Evolutionary conservation across 2,329 filamentous ascomycete species (phyloP), one percentile per base, ranked within the genome.

Genomic region (Calycina herbarum): DNA sequence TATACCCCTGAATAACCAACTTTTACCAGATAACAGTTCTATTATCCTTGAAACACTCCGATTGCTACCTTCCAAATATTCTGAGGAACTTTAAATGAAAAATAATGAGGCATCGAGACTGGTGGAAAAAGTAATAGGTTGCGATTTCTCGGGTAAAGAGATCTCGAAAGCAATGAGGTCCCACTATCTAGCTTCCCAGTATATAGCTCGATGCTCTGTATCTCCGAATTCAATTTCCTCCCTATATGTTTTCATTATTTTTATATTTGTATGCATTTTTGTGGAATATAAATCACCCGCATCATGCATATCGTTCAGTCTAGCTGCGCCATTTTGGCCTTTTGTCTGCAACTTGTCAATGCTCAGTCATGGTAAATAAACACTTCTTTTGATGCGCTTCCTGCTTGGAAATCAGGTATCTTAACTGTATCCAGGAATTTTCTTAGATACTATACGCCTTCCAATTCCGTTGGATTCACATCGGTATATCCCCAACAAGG

Each of bases 401-500:
- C 10, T 51, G n/a, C 45, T 51, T 24, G 6, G 2, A 24, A 38
- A 24, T 2, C 3, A 2, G 17, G n/a, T 51, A 11, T 11, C 6
- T n/a, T 51, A 51, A 51, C 7, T 27, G 3, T 20, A 8, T 10
- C 5, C 10, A 51, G 45, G 45, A 51, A 51, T 27, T 51, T 51
- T 11, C 45, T 51, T 20, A 15, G 45, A 11, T 51, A n/a, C 45
- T 51, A 51, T 15, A 51, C 45, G 20, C 45, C 45, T 13, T 51
- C 45, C 10, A 51, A 51, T 51, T 51, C 45, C n/a, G 45, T 51
- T 6, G 45, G 45, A 51, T 51, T 51, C 45, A 51, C 45, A 51
- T 51, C 45, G 20, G 45, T 51, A 51, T 51, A 51, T 24, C 7
- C n/a, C 20, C n/a, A 51, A 2, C 17, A n/a, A 48, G n/a, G 13